Conservation (phyloP, 139 green algal species). For the Auxenochlorella protothecoides region DNA sequence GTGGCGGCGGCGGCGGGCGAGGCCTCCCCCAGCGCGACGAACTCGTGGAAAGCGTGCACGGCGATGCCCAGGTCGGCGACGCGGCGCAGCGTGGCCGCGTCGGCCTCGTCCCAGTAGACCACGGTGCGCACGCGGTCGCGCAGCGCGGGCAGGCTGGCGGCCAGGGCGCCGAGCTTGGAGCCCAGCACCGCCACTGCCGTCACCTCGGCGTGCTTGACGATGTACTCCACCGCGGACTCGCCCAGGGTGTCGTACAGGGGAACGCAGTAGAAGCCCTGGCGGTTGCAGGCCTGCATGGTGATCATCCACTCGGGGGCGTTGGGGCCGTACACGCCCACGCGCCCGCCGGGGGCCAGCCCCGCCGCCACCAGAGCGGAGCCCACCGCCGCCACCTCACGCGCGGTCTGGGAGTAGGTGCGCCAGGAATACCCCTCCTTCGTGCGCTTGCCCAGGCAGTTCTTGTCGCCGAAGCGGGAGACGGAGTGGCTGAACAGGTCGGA, state of each 20-base stretch:
- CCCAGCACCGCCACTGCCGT: constrained; percentile 37
- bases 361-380: constrained; percentile 25
- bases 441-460: constrained; percentile 44
- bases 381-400: constrained; percentile 17
- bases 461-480: constrained; percentile 38
- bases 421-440: constrained; percentile 29
- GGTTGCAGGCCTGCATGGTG: constrained; percentile 90
- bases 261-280: constrained; percentile 71
- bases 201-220: constrained; percentile 71
- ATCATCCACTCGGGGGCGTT: constrained; percentile 92
- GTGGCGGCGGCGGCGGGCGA: constrained; percentile 21
- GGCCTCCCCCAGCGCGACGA: constrained; percentile 40
- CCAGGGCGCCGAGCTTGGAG: constrained; percentile 55
- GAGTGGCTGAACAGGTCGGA: constrained; percentile 59
- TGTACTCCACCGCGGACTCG: constrained; percentile 83
- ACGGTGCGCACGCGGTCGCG: constrained; percentile 50
- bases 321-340: constrained; percentile 58
- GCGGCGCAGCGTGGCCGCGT: constrained; percentile 19
- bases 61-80: constrained; percentile 22
- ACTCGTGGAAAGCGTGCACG: constrained; percentile 50
- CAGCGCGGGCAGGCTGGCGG: constrained; percentile 40
- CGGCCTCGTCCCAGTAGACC: constrained; percentile 63
- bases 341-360: constrained; percentile 27
- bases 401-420: constrained; percentile 37
- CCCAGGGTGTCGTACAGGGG: constrained; percentile 92